A percentile compares a stretch with the other conserved stretches of the same genome.
These are phyloP conservation scores for Hymenoscyphus occultus DNA, from an alignment of 2,329 filamentous ascomycete genomes.

Conservation along the genomic window DNA sequence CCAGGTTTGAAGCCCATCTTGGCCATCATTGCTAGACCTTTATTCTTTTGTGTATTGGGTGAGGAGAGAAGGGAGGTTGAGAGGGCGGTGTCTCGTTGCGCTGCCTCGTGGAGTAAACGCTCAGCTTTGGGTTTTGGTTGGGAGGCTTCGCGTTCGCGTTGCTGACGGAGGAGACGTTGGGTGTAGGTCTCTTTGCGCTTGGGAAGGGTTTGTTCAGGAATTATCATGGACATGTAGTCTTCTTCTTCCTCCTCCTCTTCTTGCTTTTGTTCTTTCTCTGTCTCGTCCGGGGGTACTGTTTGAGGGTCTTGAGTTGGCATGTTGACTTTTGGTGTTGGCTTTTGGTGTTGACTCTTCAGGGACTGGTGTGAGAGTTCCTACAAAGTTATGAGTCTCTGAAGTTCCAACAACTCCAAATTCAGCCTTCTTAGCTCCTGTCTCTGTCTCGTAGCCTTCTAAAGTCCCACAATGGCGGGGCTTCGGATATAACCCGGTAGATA, in stretches of 20 bases:
- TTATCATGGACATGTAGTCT: conserved; percentile 97
- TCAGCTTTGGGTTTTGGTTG: conserved; percentile 79
- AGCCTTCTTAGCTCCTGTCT: too few species aligned
- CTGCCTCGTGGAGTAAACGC: conserved; percentile 69
- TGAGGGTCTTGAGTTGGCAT: conserved; percentile 22
- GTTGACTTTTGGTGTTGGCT: background rate
- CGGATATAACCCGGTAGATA: too few species aligned
- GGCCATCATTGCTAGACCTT: conserved; percentile 94
- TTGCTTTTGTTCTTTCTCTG: conserved; percentile 6
- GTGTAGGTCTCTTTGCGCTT: conserved; percentile 58
- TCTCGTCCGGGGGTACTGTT: background rate
- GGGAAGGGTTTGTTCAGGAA: conserved; percentile 59
- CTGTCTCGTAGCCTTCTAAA: too few species aligned
- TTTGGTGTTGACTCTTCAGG: too few species aligned
- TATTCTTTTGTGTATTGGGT: conserved; percentile 60
- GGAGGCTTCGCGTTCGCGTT: conserved; percentile 64
- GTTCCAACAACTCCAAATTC: too few species aligned
- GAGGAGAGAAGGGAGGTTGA: conserved; percentile 67
- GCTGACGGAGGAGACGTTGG: conserved; percentile 45
- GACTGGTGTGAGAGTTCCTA: too few species aligned
- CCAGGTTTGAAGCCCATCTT: conserved; percentile 87
- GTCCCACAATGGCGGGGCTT: background rate
- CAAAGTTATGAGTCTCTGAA: too few species aligned
- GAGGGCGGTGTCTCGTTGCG: conserved; percentile 72
- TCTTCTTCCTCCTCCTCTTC: conserved; percentile 68